Base-by-base conservation (phyloP, 169 alveolate species). In the Perkinsus chesapeaki region DNA sequence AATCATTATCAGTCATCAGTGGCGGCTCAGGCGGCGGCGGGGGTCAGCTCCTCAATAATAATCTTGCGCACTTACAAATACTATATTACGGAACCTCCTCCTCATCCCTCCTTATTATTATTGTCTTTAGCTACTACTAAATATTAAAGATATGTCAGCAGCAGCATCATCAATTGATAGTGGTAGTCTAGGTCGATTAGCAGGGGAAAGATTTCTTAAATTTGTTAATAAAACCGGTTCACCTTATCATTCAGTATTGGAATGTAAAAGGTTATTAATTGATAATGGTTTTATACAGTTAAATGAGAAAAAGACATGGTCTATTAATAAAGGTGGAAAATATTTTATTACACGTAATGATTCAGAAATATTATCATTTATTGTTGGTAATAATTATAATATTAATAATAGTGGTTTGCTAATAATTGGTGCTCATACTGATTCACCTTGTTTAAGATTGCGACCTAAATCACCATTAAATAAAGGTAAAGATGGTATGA, bases 391-490 rank as follows among this genome's bases (percentile, higher is more conserved):
- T 60, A 60, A 60, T 20, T 60, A 20, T 34, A 60, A 43, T 43
- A 43, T 16, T 43, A 16, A 43, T 43, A 91, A 93, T 93, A 73
- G 95, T 36, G 91, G 73, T 92, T 93, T 93, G 73, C 43, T 93
- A 20, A 73, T 93, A 43, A 31, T 95, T 92, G 94, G 96, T 48
- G 97, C 99, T 23, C 99, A 98, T 93, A 98, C 99, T 3, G 99
- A 98, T 96, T 97, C 98, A 39, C 99, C 99, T n/a, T 97, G 98
- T n/a, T 94, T 98, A 39, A 97, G 98, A 92, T 94, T 98, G 47
- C 98, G 99, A 37, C 99, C 99, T 3, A 96, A 38, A 27, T 34
- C 37, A 27, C 9, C 73, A 16, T 12, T 60, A 48, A 92, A 37
- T 20, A 19, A 39, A 39, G 39, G 39, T 43, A 47, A 39, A 91